Evolutionary conservation across 352 stramenopile genomes (phyloP).

Genomic region (Peronospora belbahrii): DNA sequence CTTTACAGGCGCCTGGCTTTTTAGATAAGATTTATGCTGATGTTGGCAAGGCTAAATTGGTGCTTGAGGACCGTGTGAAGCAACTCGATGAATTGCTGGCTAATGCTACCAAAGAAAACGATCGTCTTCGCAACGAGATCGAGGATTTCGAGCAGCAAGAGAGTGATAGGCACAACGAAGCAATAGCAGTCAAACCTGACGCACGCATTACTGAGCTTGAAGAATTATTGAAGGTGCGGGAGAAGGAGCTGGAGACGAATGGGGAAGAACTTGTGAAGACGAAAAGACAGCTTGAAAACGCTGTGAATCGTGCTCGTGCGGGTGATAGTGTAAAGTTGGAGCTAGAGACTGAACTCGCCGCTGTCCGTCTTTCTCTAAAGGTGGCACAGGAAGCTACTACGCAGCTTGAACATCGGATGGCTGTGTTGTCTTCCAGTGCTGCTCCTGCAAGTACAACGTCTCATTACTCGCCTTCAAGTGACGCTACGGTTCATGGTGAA

Average conservation of each 20-base stretch:
- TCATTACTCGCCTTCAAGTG: slow-evolving; percentile 14
- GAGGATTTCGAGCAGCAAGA: slow-evolving; percentile 19
- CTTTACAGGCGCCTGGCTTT: slow-evolving; percentile 31
- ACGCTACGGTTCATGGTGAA: slow-evolving; percentile 30
- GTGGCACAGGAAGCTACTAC: slow-evolving; percentile 23
- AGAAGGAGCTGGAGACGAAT: slow-evolving; percentile 18
- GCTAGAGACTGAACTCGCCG: slow-evolving; percentile 20
- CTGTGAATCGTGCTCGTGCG: slow-evolving; percentile 9
- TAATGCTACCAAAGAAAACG: slow-evolving; percentile 44
- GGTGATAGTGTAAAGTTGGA: slow-evolving; percentile 4
- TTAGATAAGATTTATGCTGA: slow-evolving; percentile 79
- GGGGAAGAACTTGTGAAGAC: slow-evolving; percentile 12
- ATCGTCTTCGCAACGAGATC: slow-evolving; percentile 32
- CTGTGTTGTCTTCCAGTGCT: slow-evolving; percentile 15
- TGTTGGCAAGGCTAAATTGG: slow-evolving; percentile 69
- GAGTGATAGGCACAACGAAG: slow-evolving; percentile 4
- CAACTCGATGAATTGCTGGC: slow-evolving; percentile 42
- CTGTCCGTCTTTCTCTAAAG: slow-evolving; percentile 21
- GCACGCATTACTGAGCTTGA: slow-evolving; percentile 16
- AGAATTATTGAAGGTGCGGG: slow-evolving; percentile 13
- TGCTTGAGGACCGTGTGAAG: slow-evolving; percentile 62
- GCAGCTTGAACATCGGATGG: slow-evolving; percentile 41
- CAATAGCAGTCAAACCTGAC: slow-evolving; percentile 7
- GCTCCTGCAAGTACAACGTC: slow-evolving; percentile 10
- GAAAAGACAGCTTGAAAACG: slow-evolving; percentile 26